Base-by-base conservation (phyloP, 2,329 filamentous ascomycete genomes). In the Ceratocystis destructans region DNA sequence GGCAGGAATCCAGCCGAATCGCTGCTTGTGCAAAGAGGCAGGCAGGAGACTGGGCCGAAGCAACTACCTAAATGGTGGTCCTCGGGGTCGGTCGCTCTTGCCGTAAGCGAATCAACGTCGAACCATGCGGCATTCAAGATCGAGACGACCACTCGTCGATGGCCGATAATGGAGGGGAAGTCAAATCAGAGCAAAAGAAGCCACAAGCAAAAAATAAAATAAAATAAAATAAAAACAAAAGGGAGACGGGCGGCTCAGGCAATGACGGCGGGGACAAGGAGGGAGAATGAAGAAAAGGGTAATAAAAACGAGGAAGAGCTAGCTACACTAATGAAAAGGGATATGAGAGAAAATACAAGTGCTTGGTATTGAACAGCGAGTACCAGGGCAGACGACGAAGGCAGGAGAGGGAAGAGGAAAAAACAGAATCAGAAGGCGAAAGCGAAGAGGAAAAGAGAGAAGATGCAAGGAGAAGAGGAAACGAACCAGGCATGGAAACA, bases 51-150 rank as follows among this genome's bases (percentile, higher is more conserved):
- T 12, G 12, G 53, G 17, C 53, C 3, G 53, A 31, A 22, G 53
- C 53, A 57, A 33, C 28, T 57, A 28, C 25, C 53, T 57, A 57
- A 7, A 31, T 31, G 53, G 53, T 25, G 22, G 20, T 57, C 17
- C 53, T 57, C 53, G 53, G n/a, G 28, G 25, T 57, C 53, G 53
- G 53, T 57, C 25, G 53, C 53, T 33, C 53, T 57, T 57, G 53
- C 53, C 53, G 53, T 57, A 7, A 31, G 53, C 53, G 20, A 57
- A 15, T 57, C 53, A 57, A 31, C 15, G 28, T 33, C 53, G 53
- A 57, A 28, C 31, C 53, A 57, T 57, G 53, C 53, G 53, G 53
- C 53, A 55, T 55, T 25, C 53, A 57, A 20, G 28, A n/a, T 57
- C 15, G 53, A 57, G 53, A 57, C 53, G 53, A 31, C 53, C 28